Percentiles rank a stretch among this genome's conserved stretches.
phyloP scores from a whole-genome alignment of 2,329 filamentous ascomycete genomes.

The Fonsecaea pugnacius region DNA sequence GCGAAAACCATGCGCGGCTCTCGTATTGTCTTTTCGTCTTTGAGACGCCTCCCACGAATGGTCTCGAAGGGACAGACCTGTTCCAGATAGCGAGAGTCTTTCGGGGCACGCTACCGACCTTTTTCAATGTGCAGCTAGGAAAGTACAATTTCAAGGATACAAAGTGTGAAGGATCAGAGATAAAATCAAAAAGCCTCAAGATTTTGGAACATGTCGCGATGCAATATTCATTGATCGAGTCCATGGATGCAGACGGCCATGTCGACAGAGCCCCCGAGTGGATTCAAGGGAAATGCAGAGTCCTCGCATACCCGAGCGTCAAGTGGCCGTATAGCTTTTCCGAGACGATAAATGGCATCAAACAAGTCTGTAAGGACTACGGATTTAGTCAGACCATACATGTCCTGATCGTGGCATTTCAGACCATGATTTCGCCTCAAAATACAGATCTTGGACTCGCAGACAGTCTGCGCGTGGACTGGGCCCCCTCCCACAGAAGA shows the following conservation, averaged over 20 bases:
- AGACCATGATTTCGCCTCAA: background rate
- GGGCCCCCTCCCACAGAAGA: no score
- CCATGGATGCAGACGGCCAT: background rate
- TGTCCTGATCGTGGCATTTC: background rate
- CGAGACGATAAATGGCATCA: background rate
- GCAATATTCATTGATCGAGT: background rate
- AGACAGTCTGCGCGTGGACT: background rate
- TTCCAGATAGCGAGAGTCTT: background rate
- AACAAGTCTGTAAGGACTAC: background rate
- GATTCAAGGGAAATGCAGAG: background rate
- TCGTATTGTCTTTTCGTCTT: background rate
- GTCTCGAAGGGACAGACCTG: background rate
- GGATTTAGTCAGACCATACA: background rate
- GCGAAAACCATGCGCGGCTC: background rate
- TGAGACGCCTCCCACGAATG: background rate
- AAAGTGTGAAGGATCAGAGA: background rate
- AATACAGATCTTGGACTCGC: background rate
- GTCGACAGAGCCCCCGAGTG: background rate
- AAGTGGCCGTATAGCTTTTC: conserved; percentile 4
- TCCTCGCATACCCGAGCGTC: conserved; percentile 1
- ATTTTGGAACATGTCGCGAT: background rate
- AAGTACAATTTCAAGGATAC: background rate
- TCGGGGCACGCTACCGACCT: background rate
- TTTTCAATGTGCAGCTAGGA: background rate
- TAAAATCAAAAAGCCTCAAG: background rate